Percentiles rank a stretch among this genome's conserved stretches.
These are phyloP conservation scores for Cytospora paraplurivora DNA, from an alignment of 2,329 filamentous ascomycete species.

Conservation along the genomic window DNA sequence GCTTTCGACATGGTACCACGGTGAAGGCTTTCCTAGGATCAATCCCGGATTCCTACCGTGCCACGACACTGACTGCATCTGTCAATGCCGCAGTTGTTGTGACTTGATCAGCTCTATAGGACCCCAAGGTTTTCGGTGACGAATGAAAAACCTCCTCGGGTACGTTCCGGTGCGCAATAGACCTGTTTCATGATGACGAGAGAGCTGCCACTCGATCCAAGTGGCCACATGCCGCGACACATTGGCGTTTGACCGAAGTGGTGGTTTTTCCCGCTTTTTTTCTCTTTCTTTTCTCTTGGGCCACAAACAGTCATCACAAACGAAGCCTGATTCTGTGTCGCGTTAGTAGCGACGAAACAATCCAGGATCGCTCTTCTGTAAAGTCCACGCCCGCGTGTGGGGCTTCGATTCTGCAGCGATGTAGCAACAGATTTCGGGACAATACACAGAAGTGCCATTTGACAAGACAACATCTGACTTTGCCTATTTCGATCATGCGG, in stretches of 20 bases:
- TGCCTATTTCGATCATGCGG: neutral
- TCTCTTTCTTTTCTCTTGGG: no score
- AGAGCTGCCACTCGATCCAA: constrained; percentile 10
- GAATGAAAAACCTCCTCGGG: no score
- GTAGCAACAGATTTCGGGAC: neutral
- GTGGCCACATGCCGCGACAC: neutral
- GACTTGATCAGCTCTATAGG: neutral
- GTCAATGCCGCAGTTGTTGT: constrained; percentile 30
- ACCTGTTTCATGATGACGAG: constrained; percentile 14
- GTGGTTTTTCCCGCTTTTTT: no score
- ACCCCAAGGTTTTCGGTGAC: no score
- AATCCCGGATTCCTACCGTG: constrained; percentile 13
- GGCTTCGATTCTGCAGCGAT: neutral
- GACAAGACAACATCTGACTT: neutral
- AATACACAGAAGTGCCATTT: neutral
- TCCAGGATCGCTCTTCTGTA: no score
- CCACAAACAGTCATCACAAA: no score
- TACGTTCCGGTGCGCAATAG: no score
- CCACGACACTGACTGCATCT: constrained; percentile 29
- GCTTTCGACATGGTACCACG: constrained; percentile 34
- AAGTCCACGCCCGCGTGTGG: no score
- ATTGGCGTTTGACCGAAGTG: constrained; percentile 3
- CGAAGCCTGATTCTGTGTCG: no score
- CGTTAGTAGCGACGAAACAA: no score
- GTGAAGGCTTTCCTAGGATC: constrained; percentile 10